A percentile compares a stretch with the other conserved stretches of the same genome.
Evolutionary conservation across 2,329 filamentous ascomycete species (phyloP).

Genomic region (Pseudogymnoascus sp.): DNA sequence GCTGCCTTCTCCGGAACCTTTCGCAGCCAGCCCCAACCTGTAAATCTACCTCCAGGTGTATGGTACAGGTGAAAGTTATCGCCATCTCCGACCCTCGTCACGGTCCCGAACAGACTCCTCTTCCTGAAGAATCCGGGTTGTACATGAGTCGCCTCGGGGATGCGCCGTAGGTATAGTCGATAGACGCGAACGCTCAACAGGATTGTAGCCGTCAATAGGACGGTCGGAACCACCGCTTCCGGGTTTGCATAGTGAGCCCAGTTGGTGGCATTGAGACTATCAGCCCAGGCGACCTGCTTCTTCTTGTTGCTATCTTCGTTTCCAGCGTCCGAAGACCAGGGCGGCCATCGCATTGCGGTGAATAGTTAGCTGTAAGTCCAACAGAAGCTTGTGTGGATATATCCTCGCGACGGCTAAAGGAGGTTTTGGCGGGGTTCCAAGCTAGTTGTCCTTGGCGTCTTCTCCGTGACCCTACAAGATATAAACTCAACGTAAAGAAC

Average conservation of each 20-base stretch:
- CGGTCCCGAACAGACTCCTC: conserved; percentile 72
- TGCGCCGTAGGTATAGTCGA: conserved; percentile 72
- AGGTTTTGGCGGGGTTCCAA: conserved; percentile 5
- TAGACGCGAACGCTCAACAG: conserved; percentile 54
- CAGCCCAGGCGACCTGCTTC: conserved; percentile 33
- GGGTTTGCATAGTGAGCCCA: conserved; percentile 51
- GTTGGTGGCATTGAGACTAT: conserved; percentile 40
- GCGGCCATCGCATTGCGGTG: conserved; percentile 41
- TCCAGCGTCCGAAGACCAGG: conserved; percentile 34
- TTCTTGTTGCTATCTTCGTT: conserved; percentile 26
- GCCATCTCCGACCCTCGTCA: conserved; percentile 92
- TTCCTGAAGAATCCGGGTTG: conserved; percentile 66
- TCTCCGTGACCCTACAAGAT: neutral
- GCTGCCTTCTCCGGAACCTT: conserved; percentile 62
- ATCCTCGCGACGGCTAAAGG: neutral
- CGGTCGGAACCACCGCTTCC: conserved; percentile 45
- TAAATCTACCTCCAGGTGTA: conserved; percentile 78
- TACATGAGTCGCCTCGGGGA: conserved; percentile 71
- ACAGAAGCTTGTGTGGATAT: conserved; percentile 4
- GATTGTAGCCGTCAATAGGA: conserved; percentile 48
- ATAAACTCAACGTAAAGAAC: neutral
- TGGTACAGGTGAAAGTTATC: conserved; percentile 95
- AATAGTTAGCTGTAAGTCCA: neutral
- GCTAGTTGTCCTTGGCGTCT: neutral
- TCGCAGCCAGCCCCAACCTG: conserved; percentile 89